These are phyloP conservation scores for Phyllosticta citrichinensis DNA, from an alignment of 2,329 filamentous ascomycete genomes.

Conservation along the genomic window DNA sequence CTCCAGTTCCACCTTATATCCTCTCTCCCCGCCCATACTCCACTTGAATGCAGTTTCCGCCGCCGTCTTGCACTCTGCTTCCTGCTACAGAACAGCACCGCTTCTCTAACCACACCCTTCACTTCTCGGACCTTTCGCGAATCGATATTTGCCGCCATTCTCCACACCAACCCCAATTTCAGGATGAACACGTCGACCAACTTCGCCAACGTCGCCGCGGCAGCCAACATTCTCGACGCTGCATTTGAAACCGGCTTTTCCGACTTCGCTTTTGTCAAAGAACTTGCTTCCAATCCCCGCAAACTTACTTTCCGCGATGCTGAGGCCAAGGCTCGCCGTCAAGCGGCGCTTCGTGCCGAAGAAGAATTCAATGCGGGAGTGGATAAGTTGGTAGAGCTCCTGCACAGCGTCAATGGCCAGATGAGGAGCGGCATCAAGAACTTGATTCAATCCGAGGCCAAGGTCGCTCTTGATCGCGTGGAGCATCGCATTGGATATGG, in stretches of 20 bases:
- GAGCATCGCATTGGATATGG: slow-evolving; percentile 55
- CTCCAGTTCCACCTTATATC: slow-evolving; percentile 50
- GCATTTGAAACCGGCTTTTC: slow-evolving; percentile 56
- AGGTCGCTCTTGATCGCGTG: slow-evolving; percentile 65
- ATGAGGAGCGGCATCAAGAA: slow-evolving; percentile 48
- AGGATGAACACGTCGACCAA: slow-evolving; percentile 48
- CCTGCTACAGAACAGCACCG: slow-evolving; percentile 37
- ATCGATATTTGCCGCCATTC: slow-evolving; percentile 15
- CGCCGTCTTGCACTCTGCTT: slow-evolving; percentile 56
- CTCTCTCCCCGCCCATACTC: slow-evolving; percentile 46
- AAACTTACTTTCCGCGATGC: neutral
- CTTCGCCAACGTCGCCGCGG: slow-evolving; percentile 57
- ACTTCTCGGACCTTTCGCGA: slow-evolving; percentile 17
- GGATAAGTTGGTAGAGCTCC: slow-evolving; percentile 49
- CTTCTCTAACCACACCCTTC: slow-evolving; percentile 17
- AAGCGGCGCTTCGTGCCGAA: slow-evolving; percentile 16
- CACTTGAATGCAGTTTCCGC: slow-evolving; percentile 49
- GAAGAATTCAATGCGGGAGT: slow-evolving; percentile 59
- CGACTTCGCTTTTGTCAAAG: slow-evolving; percentile 12
- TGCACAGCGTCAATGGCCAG: slow-evolving; percentile 20
- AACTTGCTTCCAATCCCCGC: slow-evolving; percentile 18
- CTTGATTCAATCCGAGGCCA: slow-evolving; percentile 64
- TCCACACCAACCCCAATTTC: slow-evolving; percentile 36
- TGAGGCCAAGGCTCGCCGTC: slow-evolving; percentile 5
- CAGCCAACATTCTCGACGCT: slow-evolving; percentile 60